A percentile compares a stretch with the other conserved stretches of the same genome.
These are phyloP conservation scores for Hypoxylon sp. DNA, from an alignment of 2,329 filamentous ascomycete species.

Conservation along the genomic window DNA sequence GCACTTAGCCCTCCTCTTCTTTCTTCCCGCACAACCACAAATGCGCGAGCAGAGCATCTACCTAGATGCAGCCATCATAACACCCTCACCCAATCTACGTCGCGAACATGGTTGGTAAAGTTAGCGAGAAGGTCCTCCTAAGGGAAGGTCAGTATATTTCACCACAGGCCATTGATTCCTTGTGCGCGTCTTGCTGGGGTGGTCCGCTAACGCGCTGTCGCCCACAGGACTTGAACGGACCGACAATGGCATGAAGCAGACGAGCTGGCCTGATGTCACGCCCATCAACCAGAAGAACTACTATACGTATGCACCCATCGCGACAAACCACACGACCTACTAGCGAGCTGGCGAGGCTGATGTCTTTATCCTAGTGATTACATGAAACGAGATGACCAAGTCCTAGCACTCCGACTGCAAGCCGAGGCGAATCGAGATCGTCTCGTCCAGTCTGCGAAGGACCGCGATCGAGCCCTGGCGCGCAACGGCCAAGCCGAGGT, in stretches of 20 bases:
- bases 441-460: constrained; percentile 85
- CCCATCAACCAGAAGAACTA: constrained; percentile 99
- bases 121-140: constrained; percentile 70
- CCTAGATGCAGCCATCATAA: constrained; percentile 17
- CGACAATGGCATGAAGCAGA: constrained; percentile 97
- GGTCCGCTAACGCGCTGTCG: constrained; percentile 27
- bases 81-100: constrained; percentile 14
- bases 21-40: neutral
- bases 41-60: constrained; percentile 3
- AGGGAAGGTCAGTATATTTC: constrained; percentile 61
- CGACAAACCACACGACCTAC: neutral
- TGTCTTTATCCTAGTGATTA: constrained; percentile 73
- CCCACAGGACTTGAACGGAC: constrained; percentile 85
- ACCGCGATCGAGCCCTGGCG: constrained; percentile 84
- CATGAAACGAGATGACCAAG: constrained; percentile 97
- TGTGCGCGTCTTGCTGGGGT: neutral
- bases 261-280: constrained; percentile 88
- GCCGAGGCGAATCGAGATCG: constrained; percentile 85
- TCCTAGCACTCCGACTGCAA: constrained; percentile 86
- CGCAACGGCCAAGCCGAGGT: constrained; percentile 74
- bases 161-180: constrained; percentile 1
- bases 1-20: constrained; percentile 21
- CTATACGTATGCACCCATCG: constrained; percentile 74
- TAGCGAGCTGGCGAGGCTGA: constrained; percentile 2
- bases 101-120: constrained; percentile 66